phyloP scores from a whole-genome alignment of 345 rosid genomes.

The Anastatica hierochuntica region DNA sequence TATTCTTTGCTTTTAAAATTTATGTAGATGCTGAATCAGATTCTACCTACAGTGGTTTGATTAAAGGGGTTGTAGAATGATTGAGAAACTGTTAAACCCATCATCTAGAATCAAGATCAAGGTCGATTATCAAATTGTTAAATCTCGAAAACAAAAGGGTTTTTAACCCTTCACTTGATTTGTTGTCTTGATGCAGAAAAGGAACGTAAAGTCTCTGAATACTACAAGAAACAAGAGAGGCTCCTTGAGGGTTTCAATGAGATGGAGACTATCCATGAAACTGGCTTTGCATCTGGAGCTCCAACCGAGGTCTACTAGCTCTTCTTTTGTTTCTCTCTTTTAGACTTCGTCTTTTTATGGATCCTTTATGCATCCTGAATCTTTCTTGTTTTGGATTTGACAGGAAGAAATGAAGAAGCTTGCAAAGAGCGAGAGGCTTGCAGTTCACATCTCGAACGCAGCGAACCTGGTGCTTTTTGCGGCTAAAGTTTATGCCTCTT shows the following conservation, averaged over 20 bases:
- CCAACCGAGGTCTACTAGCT: conserved; percentile 49
- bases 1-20: conserved; percentile 2
- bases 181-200: conserved; percentile 32
- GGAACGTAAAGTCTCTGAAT: conserved; percentile 61
- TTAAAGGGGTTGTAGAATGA: background rate
- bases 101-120: no score
- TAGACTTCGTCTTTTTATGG: background rate
- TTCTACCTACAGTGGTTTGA: background rate
- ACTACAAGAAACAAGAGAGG: conserved; percentile 75
- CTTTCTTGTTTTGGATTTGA: no score
- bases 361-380: background rate
- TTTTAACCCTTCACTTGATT: background rate
- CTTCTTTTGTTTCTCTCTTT: background rate
- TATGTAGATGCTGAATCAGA: conserved; percentile 12
- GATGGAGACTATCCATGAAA: conserved; percentile 65
- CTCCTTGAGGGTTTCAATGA: conserved; percentile 70
- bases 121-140: background rate
- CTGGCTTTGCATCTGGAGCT: conserved; percentile 40
- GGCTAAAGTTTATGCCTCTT: conserved; percentile 68
- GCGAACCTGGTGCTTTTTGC: conserved; percentile 59
- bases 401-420: conserved; percentile 73
- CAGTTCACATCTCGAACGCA: conserved; percentile 49
- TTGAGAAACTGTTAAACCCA: background rate
- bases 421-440: conserved; percentile 58
- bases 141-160: background rate